Base-by-base conservation (phyloP, 805 yeast species). In the Saturnispora gosingensis region DNA sequence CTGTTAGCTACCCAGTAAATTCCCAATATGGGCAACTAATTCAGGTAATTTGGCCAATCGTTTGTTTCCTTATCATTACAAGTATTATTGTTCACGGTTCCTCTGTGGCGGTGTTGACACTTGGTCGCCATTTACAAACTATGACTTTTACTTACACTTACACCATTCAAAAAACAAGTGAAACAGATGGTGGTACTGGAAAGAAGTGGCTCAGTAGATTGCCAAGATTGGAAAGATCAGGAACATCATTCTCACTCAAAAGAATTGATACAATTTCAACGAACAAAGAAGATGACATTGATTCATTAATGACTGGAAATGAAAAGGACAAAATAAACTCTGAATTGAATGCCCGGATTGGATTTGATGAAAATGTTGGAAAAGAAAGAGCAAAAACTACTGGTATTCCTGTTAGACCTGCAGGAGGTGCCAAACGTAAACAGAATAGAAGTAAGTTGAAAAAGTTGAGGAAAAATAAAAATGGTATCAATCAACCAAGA, bases 141-240 rank as follows among this genome's bases (percentile, higher is more conserved):
- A 86, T 93, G 83, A 88, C 96, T 1, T 80, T 91, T 60, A 86
- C 97, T 1, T 86, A 90, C 84, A 80, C 97, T 0, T 84, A 88
- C 64, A 88, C 96, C 20, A 78, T 80, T 27, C 80, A 78, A 24
- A 83, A 81, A 67, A 72, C 65, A 68, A 74, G 40, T 71, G 76
- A 57, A 75, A 20, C 43, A 74, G 83, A 7, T 72, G 85, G 28
- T 86, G 44, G 43, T 10, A 46, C 47, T 35, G 34, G 34, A 30
- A 32, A 34, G 24, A 49, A 49, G 25, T 93, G 99, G 98, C 80
- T 90, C 72, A 76, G 82, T 50, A 81, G 97, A 66, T 75, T 91
- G 59, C 97, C 96, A 32, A 78, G 84, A 43, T 71, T 88, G 64
- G 93, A 85, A 49, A 78, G 77, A 50, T 70, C 73, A 13, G 85